These are phyloP conservation scores for Chlamydomonas applanata DNA, from an alignment of 139 green algal species.

Conservation along the genomic window DNA sequence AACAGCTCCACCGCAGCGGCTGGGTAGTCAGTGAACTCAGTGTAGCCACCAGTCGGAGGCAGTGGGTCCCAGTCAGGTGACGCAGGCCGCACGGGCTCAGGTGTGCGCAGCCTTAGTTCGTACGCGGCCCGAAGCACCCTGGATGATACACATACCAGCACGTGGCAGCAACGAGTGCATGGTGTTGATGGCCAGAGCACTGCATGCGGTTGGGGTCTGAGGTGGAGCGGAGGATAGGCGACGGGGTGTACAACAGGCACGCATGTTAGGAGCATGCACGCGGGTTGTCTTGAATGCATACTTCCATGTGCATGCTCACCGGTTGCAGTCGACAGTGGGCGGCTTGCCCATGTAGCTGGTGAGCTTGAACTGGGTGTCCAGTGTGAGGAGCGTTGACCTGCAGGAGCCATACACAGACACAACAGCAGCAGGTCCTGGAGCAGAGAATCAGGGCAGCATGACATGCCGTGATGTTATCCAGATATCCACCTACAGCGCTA, in stretches of 20 bases:
- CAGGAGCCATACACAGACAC: background rate
- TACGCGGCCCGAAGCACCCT: slow-evolving; percentile 41
- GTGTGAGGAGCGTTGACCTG: background rate
- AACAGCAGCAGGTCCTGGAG: background rate
- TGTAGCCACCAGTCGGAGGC: slow-evolving; percentile 41
- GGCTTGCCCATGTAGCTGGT: slow-evolving; percentile 8
- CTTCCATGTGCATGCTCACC: too few relatives aligned
- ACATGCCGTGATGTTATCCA: too few relatives aligned
- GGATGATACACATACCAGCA: background rate
- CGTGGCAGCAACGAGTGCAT: background rate
- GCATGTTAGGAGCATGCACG: too few relatives aligned
- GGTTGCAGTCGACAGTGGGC: background rate
- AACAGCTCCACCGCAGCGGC: slow-evolving; percentile 47
- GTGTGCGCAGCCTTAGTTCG: slow-evolving; percentile 27
- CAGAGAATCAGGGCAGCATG: too few relatives aligned
- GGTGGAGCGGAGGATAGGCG: too few relatives aligned
- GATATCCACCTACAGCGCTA: too few relatives aligned
- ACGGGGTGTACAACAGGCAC: too few relatives aligned
- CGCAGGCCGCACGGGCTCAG: slow-evolving; percentile 23
- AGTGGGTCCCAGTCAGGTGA: slow-evolving; percentile 30
- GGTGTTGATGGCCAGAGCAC: too few relatives aligned
- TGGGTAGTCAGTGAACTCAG: slow-evolving; percentile 41
- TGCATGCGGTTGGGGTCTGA: background rate
- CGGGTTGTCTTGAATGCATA: too few relatives aligned
- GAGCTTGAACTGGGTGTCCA: slow-evolving; percentile 3